These are phyloP conservation scores for Venturia asperata DNA, from an alignment of 2,329 filamentous ascomycete species.

Conservation along the genomic window DNA sequence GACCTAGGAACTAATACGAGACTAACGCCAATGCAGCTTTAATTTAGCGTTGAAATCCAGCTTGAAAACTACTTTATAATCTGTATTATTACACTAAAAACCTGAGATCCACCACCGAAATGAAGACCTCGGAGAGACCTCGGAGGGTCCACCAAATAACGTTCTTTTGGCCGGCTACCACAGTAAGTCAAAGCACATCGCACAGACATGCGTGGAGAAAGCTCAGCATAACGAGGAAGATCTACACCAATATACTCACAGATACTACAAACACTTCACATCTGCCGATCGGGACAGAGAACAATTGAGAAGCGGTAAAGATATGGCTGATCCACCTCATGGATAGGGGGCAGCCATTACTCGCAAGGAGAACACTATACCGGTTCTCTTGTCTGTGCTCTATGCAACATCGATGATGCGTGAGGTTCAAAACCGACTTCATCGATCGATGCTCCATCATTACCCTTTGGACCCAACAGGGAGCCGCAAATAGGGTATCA, in stretches of 20 bases:
- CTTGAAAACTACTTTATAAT: too few species aligned
- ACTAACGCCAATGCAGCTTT: too few species aligned
- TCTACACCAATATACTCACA: background rate
- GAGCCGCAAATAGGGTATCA: background rate
- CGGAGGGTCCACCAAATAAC: too few species aligned
- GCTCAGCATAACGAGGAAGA: background rate
- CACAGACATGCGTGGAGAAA: background rate
- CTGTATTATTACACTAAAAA: too few species aligned
- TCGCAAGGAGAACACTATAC: background rate
- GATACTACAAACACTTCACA: background rate
- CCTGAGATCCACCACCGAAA: too few species aligned
- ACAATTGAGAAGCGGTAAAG: background rate
- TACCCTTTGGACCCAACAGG: background rate
- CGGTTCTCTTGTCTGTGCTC: background rate
- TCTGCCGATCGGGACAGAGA: background rate
- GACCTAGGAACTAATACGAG: too few species aligned
- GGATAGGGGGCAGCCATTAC: background rate
- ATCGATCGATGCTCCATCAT: background rate
- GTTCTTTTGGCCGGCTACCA: too few species aligned
- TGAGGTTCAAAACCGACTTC: background rate
- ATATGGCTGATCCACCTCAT: background rate
- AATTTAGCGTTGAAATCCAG: too few species aligned
- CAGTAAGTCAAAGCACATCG: too few species aligned
- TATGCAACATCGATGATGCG: background rate
- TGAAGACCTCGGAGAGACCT: too few species aligned